Base-by-base conservation (phyloP, 1,284 basidiomycete species). In the Moniliella sp. region DNA sequence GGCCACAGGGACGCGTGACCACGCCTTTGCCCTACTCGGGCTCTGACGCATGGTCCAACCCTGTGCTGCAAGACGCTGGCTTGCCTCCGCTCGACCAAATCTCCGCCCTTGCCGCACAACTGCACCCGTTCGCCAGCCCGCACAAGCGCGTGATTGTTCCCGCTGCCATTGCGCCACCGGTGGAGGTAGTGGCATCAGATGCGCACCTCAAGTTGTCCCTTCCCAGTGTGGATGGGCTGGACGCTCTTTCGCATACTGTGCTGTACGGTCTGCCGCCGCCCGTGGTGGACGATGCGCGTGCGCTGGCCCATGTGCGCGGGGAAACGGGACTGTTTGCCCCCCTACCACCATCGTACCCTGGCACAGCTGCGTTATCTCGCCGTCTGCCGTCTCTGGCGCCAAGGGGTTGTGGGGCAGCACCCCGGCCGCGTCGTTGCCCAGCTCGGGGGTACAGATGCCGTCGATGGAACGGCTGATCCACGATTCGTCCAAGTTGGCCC, bases 401-500 rank as follows among this genome's bases (percentile, higher is more conserved):
- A n/a, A n/a, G n/a, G n/a, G n/a, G n/a, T n/a, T n/a, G n/a, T n/a
- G n/a, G n/a, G n/a, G n/a, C n/a, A n/a, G n/a, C n/a, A n/a, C n/a
- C n/a, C n/a, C n/a, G n/a, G n/a, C n/a, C n/a, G n/a, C n/a, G n/a
- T 83, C 94, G 57, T 64, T 83, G 9, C 86, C 86, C 2, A 64
- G 71, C 35, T 74, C 83, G 9, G 71, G 72, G 23, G 86, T 97
- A 77, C 75, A 78, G 45, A 78, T 94, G 16, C 91, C 91, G 2
- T 82, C 91, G 46, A 80, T 83, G 39, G 86, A 93, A 63, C 74
- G 91, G 38, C 72, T 99, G 13, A 81, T 99, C 38, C 83, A 83
- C 42, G 91, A 99, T 62, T 94, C 91, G 15, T 83, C 78, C 35
- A 99, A 99, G 65, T 72, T 99, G 25, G 82, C 84, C 23, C 73